Evolutionary conservation across 148 eudicot genomes (phyloP).

Genomic region (Heliamphora exappendiculata): DNA sequence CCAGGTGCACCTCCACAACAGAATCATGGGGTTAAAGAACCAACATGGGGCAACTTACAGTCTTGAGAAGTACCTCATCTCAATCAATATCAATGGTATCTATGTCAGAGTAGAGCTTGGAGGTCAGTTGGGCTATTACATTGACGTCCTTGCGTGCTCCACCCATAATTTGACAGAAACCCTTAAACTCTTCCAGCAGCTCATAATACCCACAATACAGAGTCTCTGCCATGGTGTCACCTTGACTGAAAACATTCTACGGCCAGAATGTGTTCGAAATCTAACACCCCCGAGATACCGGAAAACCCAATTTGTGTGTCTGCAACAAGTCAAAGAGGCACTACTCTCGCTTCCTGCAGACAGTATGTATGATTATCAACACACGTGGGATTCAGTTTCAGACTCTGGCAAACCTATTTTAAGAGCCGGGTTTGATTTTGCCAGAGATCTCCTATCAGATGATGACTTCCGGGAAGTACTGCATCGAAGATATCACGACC

Average conservation of each 20-base stretch:
- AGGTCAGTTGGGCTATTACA: conserved; percentile 54
- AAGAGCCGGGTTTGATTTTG: conserved; percentile 60
- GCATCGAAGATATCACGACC: conserved; percentile 73
- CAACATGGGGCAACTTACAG: conserved; percentile 85
- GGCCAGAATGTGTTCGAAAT: conserved; percentile 72
- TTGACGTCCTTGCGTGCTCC: conserved; percentile 83
- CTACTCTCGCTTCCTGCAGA: conserved; percentile 87
- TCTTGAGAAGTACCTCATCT: conserved; percentile 74
- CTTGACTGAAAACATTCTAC: conserved; percentile 52
- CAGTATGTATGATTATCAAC: conserved; percentile 86
- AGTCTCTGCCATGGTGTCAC: conserved; percentile 56
- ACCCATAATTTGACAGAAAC: conserved; percentile 77
- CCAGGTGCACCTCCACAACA: conserved; percentile 84
- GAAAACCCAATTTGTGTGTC: conserved; percentile 50
- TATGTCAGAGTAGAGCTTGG: conserved; percentile 80
- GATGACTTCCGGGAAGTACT: conserved; percentile 91
- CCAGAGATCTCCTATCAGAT: conserved; percentile 77
- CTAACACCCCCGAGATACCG: conserved; percentile 83
- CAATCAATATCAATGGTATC: conserved; percentile 69
- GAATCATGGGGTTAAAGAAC: conserved; percentile 54
- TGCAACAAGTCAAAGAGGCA: conserved; percentile 62
- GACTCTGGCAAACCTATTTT: conserved; percentile 49
- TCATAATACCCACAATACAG: conserved; percentile 75
- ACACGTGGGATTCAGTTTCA: conserved; percentile 72
- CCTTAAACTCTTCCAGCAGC: conserved; percentile 69